phyloP scores from a whole-genome alignment of 176 grass and related monocot genomes.

The Carex scoparia region DNA sequence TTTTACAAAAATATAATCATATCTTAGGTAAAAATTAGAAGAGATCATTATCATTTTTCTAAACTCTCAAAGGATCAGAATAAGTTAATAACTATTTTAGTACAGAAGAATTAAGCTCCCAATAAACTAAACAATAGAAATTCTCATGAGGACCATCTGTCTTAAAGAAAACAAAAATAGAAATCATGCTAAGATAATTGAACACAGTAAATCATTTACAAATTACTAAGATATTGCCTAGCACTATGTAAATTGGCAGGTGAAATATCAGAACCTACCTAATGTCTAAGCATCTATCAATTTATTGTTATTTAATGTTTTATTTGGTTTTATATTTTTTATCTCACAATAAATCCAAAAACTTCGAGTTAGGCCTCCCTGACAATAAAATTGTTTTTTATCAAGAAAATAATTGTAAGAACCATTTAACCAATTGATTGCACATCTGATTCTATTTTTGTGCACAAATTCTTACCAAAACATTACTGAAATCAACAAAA shows the following conservation, averaged over 20 bases:
- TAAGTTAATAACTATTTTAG: no score
- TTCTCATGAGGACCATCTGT: no score
- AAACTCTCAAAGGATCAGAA: no score
- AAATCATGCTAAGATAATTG: no score
- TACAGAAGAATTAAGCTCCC: no score
- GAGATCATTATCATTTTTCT: no score
- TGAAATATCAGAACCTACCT: background rate
- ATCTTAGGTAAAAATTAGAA: no score
- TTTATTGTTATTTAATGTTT: background rate
- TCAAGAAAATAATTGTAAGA: background rate
- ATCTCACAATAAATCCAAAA: background rate
- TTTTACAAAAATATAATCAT: no score
- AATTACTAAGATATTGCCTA: no score
- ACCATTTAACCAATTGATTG: background rate
- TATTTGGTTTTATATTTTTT: background rate
- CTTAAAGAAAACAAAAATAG: no score
- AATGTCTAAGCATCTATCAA: background rate
- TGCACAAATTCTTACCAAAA: background rate
- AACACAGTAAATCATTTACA: no score
- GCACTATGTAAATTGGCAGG: background rate
- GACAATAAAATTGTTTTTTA: background rate
- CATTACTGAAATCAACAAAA: background rate
- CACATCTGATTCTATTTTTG: slow-evolving; percentile 2
- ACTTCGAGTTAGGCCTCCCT: background rate
- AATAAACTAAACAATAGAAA: no score